These are phyloP conservation scores for Lasiodiplodia hormozganensis DNA, from an alignment of 2,329 filamentous ascomycete species.

Conservation along the genomic window DNA sequence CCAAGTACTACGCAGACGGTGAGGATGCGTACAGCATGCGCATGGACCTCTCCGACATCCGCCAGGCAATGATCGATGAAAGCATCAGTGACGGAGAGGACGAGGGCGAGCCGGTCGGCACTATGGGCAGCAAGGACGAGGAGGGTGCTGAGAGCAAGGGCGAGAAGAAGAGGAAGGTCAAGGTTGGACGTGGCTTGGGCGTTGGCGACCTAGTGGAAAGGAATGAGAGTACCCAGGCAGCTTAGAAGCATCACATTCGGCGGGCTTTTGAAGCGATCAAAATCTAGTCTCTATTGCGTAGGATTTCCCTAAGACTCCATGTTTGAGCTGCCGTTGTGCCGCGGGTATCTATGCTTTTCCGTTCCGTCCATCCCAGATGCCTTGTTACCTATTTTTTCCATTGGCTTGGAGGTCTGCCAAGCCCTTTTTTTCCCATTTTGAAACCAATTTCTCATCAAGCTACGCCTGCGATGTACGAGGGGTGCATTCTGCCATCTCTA, in stretches of 20 bases:
- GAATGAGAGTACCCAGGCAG: conserved; percentile 57
- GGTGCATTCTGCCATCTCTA: not conserved
- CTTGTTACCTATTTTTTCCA: not conserved
- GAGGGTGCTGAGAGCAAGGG: conserved; percentile 52
- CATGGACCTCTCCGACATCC: conserved; percentile 73
- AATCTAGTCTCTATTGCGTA: not conserved
- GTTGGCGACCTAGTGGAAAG: conserved; percentile 79
- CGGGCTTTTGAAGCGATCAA: not conserved
- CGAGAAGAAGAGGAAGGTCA: conserved; percentile 69
- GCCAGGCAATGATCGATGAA: conserved; percentile 59
- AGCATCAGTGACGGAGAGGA: conserved; percentile 50
- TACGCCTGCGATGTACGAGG: not conserved
- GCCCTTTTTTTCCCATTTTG: not conserved
- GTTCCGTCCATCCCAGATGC: not conserved
- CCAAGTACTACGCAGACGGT: conserved; percentile 95
- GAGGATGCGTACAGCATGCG: conserved; percentile 97
- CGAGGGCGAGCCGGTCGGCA: conserved; percentile 45
- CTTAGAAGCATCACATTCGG: not conserved
- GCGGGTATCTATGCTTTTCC: conserved; percentile 10
- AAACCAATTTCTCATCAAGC: not conserved
- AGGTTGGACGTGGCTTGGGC: conserved; percentile 79
- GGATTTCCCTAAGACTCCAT: not conserved
- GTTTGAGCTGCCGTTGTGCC: not conserved
- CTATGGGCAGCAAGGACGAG: conserved; percentile 41
- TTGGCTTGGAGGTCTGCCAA: not conserved